Evolutionary conservation across 2,329 filamentous ascomycete species (phyloP), one percentile per base, ranked within the genome.

Genomic region (Aquanectria penicillioides): DNA sequence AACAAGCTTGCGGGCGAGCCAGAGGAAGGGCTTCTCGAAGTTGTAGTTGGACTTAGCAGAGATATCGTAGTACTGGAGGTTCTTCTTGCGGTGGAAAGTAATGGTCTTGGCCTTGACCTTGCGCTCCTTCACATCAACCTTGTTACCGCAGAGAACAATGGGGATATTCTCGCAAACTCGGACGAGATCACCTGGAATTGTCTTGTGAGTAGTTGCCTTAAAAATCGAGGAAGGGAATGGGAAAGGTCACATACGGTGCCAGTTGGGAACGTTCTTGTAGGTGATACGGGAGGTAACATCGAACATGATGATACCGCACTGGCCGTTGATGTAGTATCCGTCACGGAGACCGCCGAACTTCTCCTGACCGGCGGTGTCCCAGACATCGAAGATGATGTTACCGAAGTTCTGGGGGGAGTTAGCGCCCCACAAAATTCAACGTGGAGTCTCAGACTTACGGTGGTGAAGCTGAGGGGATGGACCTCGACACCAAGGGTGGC

Each of bases 241-340:
- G 5, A 31, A 34, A 10, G 61, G 20, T 43, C 36, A 89, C 93
- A 79, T 89, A 97, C 95, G 95, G 83, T 99, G 95, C 95, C 95
- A 99, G 91, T 98, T 98, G 84, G 95, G 95, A 67, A 99, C 95
- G 86, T 99, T 99, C 91, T 99, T 99, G 91, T 99, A 99, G 80
- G 95, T 99, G 80, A 99, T 98, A 78, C 95, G 92, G 71, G 94
- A 97, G 66, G 95, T 98, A 70, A 99, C 94, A 81, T 99, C 94
- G 81, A 99, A 99, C 94, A 99, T 99, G 89, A 99, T 98, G 86
- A 99, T 97, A 84, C 95, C 94, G 82, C 94, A 98, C 84, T 98
- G 94, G 76, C 94, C 94, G 85, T 97, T 97, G 88, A 99, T 99
- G 87, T 99, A 99, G 89, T 99, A 99, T 72, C 94, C 94, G 82